Evolutionary conservation across 176 grass and related monocot genomes (phyloP).

Genomic region (Musa beccarii): DNA sequence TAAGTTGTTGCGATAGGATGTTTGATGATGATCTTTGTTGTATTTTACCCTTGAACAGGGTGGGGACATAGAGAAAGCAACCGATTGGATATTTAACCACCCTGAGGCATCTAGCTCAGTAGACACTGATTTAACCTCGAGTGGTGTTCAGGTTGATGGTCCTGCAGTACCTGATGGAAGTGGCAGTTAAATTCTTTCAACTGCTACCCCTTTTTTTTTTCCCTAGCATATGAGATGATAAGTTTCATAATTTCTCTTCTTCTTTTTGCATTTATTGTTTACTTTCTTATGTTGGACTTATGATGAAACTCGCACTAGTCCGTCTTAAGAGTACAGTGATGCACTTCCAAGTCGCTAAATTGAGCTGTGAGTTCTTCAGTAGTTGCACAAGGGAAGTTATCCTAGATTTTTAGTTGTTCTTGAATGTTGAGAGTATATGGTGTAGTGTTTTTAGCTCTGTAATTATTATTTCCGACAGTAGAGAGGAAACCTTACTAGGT

Average conservation of each 20-base stretch:
- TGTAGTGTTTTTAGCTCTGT: too few species aligned
- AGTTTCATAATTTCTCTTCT: not conserved
- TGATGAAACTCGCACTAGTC: too few species aligned
- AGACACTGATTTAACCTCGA: constrained; percentile 52
- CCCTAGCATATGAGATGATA: not conserved
- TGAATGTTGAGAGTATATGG: too few species aligned
- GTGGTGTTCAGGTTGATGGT: constrained; percentile 29
- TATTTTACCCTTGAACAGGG: constrained; percentile 35
- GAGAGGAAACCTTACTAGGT: too few species aligned
- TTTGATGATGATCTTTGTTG: too few species aligned
- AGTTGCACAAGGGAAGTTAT: too few species aligned
- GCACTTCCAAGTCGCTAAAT: too few species aligned
- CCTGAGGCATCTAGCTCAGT: constrained; percentile 52
- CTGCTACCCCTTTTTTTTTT: not conserved
- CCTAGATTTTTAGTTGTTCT: too few species aligned
- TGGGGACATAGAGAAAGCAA: constrained; percentile 88
- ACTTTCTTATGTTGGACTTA: not conserved
- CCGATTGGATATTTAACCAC: constrained; percentile 91
- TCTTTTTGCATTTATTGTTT: not conserved
- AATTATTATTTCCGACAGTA: too few species aligned
- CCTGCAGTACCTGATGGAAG: constrained; percentile 52
- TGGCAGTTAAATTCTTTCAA: constrained; percentile 59
- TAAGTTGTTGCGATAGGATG: too few species aligned
- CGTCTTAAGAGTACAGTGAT: too few species aligned
- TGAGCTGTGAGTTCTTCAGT: too few species aligned